Percentiles rank a stretch among this genome's conserved stretches.
phyloP scores from a whole-genome alignment of 2,329 filamentous ascomycete genomes.

The Acephala macrosclerotiorum region DNA sequence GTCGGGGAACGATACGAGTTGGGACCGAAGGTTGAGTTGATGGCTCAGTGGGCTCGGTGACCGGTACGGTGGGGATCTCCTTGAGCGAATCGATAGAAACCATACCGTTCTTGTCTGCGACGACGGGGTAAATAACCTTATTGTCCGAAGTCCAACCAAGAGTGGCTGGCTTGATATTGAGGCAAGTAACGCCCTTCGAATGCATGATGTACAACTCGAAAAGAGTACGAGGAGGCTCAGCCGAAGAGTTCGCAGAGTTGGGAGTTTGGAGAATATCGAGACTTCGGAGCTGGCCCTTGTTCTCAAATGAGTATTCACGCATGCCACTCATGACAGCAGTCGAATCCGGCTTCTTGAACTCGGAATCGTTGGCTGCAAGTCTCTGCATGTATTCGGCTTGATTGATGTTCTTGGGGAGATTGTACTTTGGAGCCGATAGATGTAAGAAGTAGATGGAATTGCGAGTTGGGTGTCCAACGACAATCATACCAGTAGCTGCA shows the following conservation, averaged over 20 bases:
- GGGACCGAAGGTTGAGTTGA: constrained; percentile 33
- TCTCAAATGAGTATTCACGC: constrained; percentile 90
- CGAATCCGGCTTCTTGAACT: constrained; percentile 85
- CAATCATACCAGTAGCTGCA: constrained; percentile 88
- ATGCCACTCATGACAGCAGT: constrained; percentile 98
- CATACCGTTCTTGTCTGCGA: constrained; percentile 76
- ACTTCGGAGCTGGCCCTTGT: constrained; percentile 86
- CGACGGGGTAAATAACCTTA: constrained; percentile 81
- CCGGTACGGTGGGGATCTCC: constrained; percentile 47
- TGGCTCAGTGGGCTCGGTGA: constrained; percentile 28
- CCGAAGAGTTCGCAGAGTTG: constrained; percentile 64
- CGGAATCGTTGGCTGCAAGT: constrained; percentile 74
- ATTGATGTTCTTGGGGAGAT: constrained; percentile 76
- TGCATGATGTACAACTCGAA: constrained; percentile 99
- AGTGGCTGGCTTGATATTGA: constrained; percentile 86
- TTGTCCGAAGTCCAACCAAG: constrained; percentile 92
- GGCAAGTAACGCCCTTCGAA: constrained; percentile 92
- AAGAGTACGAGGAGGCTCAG: constrained; percentile 70
- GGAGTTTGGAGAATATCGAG: constrained; percentile 84
- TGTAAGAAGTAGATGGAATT: constrained; percentile 99
- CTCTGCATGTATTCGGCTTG: constrained; percentile 89
- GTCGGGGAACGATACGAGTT: constrained; percentile 38
- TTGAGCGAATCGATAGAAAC: constrained; percentile 74
- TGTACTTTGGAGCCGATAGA: constrained; percentile 92
- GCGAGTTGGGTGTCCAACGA: constrained; percentile 93